Evolutionary conservation across 2,329 filamentous ascomycete genomes (phyloP).

Genomic region (Aspergillus tanneri): DNA sequence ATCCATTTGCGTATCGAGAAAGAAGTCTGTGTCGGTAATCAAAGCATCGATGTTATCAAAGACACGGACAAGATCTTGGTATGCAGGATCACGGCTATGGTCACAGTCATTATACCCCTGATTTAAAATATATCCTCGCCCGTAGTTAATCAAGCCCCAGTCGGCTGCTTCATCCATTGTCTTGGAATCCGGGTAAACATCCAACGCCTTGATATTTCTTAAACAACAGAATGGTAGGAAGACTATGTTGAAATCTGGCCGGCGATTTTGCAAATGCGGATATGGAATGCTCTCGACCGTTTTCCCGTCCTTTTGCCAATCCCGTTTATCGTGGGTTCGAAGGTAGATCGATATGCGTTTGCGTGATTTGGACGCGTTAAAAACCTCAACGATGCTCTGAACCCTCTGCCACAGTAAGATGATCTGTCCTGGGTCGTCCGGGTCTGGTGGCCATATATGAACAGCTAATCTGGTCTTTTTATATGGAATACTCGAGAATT

Average conservation of each 20-base stretch:
- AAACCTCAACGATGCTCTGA: background rate
- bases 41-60: background rate
- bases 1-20: background rate
- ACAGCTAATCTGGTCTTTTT: background rate
- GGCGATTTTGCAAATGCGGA: background rate
- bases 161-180: background rate
- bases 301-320: background rate
- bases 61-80: background rate
- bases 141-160: background rate
- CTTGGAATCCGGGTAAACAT: background rate
- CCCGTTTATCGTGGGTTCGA: background rate
- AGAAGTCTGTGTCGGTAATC: background rate
- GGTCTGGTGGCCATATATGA: background rate
- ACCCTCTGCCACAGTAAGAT: constrained; percentile 1
- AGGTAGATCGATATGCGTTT: background rate
- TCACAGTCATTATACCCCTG: background rate
- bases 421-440: background rate
- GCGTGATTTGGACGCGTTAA: background rate
- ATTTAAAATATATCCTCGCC: background rate
- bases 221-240: constrained; percentile 3
- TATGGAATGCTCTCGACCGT: background rate
- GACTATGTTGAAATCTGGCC: background rate
- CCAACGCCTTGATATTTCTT: background rate
- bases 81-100: background rate
- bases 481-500: background rate